Percentiles rank a stretch among this genome's conserved stretches.
Conservation (phyloP, 1,284 basidiomycete genomes). For the Trichosporon asahii region DNA sequence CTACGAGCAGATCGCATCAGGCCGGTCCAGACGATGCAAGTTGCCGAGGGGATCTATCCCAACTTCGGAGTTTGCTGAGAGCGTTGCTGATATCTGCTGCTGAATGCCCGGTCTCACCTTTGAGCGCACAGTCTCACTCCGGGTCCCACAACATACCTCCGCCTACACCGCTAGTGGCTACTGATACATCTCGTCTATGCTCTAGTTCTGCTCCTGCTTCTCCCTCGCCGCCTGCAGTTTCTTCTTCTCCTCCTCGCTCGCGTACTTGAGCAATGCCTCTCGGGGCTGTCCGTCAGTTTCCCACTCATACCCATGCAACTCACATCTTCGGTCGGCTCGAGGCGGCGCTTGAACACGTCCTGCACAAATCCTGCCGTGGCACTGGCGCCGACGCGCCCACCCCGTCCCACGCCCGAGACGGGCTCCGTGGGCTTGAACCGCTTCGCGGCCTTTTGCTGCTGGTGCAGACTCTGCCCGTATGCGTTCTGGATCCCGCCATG, state of each 20-base stretch:
- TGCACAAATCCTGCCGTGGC: conserved; percentile 94
- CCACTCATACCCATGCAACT: conserved; percentile 52
- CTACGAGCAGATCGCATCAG: too few relatives aligned
- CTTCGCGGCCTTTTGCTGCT: conserved; percentile 84
- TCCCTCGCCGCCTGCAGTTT: conserved; percentile 15
- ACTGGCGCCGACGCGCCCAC: conserved; percentile 89
- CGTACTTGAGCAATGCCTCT: conserved; percentile 93
- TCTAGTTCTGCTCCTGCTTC: background rate
- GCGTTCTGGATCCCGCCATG: conserved; percentile 72
- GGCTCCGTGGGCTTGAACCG: conserved; percentile 87
- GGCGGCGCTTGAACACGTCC: conserved; percentile 62
- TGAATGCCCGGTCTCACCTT: background rate
- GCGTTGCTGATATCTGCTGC: too few relatives aligned
- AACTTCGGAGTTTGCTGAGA: too few relatives aligned
- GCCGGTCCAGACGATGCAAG: too few relatives aligned
- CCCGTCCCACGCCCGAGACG: conserved; percentile 82
- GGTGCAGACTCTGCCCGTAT: conserved; percentile 75
- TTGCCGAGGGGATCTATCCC: too few relatives aligned
- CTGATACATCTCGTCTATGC: background rate
- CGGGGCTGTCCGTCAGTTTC: conserved; percentile 66
- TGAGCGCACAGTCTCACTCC: background rate
- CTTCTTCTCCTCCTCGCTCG: conserved; percentile 61
- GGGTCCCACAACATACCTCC: background rate
- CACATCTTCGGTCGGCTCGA: conserved; percentile 74
- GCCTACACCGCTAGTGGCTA: background rate